phyloP scores from a whole-genome alignment of 83 land plant genomes.

The Thuja plicata region DNA sequence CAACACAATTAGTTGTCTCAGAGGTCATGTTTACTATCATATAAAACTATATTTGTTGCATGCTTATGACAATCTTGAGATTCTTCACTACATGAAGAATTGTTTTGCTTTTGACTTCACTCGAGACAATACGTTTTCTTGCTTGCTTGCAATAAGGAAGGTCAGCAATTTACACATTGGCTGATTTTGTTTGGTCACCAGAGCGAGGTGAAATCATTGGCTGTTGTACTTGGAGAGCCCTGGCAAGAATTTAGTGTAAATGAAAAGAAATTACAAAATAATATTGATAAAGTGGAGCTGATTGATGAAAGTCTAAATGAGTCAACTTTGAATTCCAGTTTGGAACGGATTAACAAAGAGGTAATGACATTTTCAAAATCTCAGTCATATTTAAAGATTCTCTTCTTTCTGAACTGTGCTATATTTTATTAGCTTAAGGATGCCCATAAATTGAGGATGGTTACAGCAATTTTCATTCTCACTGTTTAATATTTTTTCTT shows the following conservation, averaged over 20 bases:
- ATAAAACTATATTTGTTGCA: not conserved
- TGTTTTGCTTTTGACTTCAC: not conserved
- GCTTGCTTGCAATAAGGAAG: not conserved
- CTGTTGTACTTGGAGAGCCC: conserved; percentile 27
- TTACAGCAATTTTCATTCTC: not conserved
- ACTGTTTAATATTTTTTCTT: not conserved
- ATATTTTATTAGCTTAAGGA: not conserved
- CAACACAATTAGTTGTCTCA: conserved; percentile 3
- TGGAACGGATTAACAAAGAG: conserved; percentile 53
- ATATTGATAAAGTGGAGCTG: conserved; percentile 37
- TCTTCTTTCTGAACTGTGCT: not conserved
- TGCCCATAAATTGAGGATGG: not conserved
- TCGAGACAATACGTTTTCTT: not conserved
- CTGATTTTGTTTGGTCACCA: conserved; percentile 13
- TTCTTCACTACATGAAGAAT: not conserved
- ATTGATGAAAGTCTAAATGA: conserved; percentile 21
- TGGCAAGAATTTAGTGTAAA: conserved; percentile 32
- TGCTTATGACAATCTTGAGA: not conserved
- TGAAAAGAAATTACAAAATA: conserved; percentile 38
- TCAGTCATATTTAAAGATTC: not conserved
- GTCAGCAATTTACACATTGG: not conserved
- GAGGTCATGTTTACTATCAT: not conserved
- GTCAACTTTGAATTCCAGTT: conserved; percentile 39
- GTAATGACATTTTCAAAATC: conserved; percentile 16
- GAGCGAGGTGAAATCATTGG: conserved; percentile 49